These are phyloP conservation scores for Eudorina sp. DNA, from an alignment of 139 green algal genomes.

Conservation along the genomic window DNA sequence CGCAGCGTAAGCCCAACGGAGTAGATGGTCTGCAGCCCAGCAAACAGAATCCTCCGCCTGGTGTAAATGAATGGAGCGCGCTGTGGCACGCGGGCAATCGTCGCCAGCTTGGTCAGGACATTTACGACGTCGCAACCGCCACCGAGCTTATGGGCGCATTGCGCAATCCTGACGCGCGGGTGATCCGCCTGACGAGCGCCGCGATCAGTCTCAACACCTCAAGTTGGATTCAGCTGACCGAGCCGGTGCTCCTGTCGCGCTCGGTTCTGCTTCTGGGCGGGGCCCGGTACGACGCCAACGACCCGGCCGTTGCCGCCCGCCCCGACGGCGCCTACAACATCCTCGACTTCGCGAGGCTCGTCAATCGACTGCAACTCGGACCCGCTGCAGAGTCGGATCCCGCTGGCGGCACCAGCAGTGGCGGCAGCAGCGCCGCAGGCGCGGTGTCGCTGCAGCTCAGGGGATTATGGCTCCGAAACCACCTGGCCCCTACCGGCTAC, in stretches of 20 bases:
- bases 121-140: not conserved
- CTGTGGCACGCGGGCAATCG: too few species aligned
- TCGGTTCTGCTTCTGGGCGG: not conserved
- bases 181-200: not conserved
- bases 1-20: too few species aligned
- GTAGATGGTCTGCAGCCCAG: too few species aligned
- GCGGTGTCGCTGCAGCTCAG: not conserved
- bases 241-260: not conserved
- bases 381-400: not conserved
- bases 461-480: conserved; percentile 7
- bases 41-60: too few species aligned
- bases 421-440: not conserved
- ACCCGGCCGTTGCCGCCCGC: too few species aligned
- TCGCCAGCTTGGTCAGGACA: conserved; percentile 9
- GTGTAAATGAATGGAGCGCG: too few species aligned
- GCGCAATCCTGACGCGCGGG: not conserved
- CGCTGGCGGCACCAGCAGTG: not conserved
- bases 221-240: not conserved
- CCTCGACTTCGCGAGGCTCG: not conserved
- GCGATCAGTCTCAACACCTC: not conserved
- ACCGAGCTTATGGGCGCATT: not conserved
- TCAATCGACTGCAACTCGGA: not conserved
- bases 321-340: not conserved
- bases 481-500: conserved; percentile 29
- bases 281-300: not conserved